phyloP scores from a whole-genome alignment of 1,284 basidiomycete species.

The Grifola frondosa region DNA sequence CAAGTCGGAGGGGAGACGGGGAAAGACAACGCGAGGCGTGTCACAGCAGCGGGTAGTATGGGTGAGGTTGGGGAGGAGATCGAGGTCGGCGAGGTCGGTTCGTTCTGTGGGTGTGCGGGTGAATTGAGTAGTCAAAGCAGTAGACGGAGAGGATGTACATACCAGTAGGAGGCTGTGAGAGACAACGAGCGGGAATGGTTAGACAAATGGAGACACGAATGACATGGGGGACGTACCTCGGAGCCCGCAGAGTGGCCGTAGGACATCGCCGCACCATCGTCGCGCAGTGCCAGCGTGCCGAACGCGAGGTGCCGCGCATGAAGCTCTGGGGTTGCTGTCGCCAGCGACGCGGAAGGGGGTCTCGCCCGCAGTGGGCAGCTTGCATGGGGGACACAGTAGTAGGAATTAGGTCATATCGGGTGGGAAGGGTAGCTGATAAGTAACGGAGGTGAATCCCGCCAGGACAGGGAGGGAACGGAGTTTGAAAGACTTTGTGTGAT shows the following conservation, averaged over 20 bases:
- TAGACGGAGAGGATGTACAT: conserved; percentile 10
- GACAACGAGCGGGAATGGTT: background rate
- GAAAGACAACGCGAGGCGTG: conserved; percentile 47
- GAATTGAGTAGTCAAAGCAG: background rate
- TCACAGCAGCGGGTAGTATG: conserved; percentile 31
- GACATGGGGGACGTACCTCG: conserved; percentile 32
- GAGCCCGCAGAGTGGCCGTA: conserved; percentile 61
- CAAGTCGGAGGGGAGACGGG: conserved; percentile 40
- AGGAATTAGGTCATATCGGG: no score
- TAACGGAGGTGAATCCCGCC: no score
- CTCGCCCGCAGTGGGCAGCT: no score
- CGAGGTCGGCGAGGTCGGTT: conserved; percentile 1
- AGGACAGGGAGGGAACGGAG: no score
- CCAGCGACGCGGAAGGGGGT: no score
- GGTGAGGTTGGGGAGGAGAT: conserved; percentile 4
- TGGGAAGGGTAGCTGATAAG: no score
- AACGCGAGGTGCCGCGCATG: conserved; percentile 26
- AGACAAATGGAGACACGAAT: background rate
- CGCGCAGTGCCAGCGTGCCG: conserved; percentile 59
- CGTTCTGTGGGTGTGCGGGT: conserved; percentile 11
- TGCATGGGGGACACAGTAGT: no score
- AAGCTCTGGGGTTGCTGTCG: background rate
- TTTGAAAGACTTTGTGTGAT: no score
- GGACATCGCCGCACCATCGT: conserved; percentile 58
- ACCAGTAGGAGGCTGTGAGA: conserved; percentile 29